Evolutionary conservation across 495 filamentous ascomycete genomes (phyloP), one percentile per base, ranked within the genome.

Genomic region (Penicillium goetzii): DNA sequence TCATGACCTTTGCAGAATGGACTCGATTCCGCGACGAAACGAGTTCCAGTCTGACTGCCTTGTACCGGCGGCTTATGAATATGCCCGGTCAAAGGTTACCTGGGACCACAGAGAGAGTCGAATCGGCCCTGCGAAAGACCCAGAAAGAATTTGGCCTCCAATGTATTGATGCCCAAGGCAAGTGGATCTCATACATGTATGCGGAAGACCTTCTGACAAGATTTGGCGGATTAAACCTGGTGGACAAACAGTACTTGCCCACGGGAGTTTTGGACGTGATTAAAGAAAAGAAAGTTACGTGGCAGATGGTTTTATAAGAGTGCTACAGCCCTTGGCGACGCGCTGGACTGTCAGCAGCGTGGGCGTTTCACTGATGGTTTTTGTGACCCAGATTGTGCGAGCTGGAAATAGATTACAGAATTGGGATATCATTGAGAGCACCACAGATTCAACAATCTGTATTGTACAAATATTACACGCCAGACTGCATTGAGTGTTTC

Each of bases 211-310:
- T 87, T 63, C 54, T 83, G 40, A 70, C 75, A 38, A 61, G 72
- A 11, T 85, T 79, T 67, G 84, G 84, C 9, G 83, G 83, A 2
- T 61, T 85, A 68, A 76, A 68, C 36, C 68, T 88, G 53, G 82
- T 84, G 21, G 85, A 88, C 41, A 75, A 79, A 62, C 78, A 78
- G 38, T 78, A 85, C 59, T 69, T 88, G 62, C 84, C 85, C 0
- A 74, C 85, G 38, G 83, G 85, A 0, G 66, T 88, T 33, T 66
- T 86, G 63, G 72, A 66, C 21, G 79, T 85, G 77, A 74, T 87
- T 64, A 80, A 79, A 67, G 79, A 77, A 38, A 82, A 82, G 69
- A 81, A 76, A 68, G 81, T 87, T 41, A 79, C 67, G 56, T 87
- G 85, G 85, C 80, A 85, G 65, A 72, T 72, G 72, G 72, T 72